A percentile compares a stretch with the other conserved stretches of the same genome.
These are phyloP conservation scores for Tetradesmus obliquus DNA, from an alignment of 139 green algal genomes.

Conservation along the genomic window DNA sequence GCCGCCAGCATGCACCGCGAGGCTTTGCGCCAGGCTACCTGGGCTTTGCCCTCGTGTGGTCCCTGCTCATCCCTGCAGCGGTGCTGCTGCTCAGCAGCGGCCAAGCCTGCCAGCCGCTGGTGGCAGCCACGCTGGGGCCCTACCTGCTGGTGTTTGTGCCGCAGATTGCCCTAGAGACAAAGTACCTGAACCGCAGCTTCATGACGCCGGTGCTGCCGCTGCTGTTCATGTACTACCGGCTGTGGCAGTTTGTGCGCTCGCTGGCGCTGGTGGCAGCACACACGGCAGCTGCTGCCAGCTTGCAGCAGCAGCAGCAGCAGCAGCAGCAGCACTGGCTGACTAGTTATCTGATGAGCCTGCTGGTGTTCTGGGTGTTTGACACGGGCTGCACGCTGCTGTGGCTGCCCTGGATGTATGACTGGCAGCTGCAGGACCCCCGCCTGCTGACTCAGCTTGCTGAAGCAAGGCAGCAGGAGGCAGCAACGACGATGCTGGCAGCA, in stretches of 20 bases:
- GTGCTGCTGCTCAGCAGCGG: slow-evolving; percentile 10
- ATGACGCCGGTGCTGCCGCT: slow-evolving; percentile 44
- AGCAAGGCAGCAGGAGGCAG: not conserved
- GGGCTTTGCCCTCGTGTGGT: not conserved
- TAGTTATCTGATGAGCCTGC: slow-evolving; percentile 8
- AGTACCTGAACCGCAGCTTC: slow-evolving; percentile 28
- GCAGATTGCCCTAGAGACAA: slow-evolving; percentile 31
- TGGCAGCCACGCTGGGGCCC: not conserved
- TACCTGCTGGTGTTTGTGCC: slow-evolving; percentile 42
- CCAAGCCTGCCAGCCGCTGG: not conserved
- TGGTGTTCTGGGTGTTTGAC: slow-evolving; percentile 46
- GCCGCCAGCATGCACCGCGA: slow-evolving; percentile 4
- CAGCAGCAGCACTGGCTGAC: not conserved
- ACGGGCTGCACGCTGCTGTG: slow-evolving; percentile 26
- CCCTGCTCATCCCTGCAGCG: not conserved
- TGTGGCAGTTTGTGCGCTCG: slow-evolving; percentile 42
- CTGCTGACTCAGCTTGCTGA: not conserved
- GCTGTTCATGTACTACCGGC: slow-evolving; percentile 27
- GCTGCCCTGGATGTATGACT: slow-evolving; percentile 44
- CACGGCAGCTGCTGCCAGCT: not conserved
- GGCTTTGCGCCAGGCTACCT: slow-evolving; percentile 39
- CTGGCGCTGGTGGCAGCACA: not conserved
- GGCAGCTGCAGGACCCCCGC: slow-evolving; percentile 31
- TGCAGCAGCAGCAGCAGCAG: not conserved
- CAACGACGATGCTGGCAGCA: not conserved